These are phyloP conservation scores for Ophiocordyceps camponoti-leonardi DNA, from an alignment of 2,329 filamentous ascomycete species.

Conservation along the genomic window DNA sequence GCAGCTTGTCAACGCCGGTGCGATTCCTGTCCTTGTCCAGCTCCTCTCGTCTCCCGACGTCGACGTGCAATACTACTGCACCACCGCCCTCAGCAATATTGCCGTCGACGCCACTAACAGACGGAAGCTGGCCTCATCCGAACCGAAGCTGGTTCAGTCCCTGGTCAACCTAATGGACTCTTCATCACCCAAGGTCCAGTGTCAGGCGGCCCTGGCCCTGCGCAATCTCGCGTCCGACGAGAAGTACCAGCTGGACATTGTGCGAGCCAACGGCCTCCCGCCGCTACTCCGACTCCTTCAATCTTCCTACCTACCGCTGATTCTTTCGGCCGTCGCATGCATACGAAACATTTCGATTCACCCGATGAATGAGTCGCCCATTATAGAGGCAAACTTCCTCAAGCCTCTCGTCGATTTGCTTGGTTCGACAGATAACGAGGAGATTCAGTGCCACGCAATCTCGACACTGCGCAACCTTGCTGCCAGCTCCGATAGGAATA, in stretches of 20 bases:
- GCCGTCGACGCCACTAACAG: constrained; percentile 86
- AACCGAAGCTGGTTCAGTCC: constrained; percentile 81
- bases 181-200: constrained; percentile 92
- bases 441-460: constrained; percentile 97
- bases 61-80: constrained; percentile 98
- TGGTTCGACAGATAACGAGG: constrained; percentile 91
- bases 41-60: constrained; percentile 85
- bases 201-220: constrained; percentile 84
- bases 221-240: constrained; percentile 94
- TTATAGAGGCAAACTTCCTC: constrained; percentile 93
- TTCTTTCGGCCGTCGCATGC: constrained; percentile 90
- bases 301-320: constrained; percentile 88
- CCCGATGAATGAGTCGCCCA: constrained; percentile 91
- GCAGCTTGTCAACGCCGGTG: constrained; percentile 89
- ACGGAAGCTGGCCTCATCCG: constrained; percentile 77
- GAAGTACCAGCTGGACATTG: constrained; percentile 96
- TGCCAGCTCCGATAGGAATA: constrained; percentile 93
- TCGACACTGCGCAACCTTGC: constrained; percentile 91
- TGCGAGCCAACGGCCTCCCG: constrained; percentile 68
- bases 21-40: constrained; percentile 94
- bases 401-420: constrained; percentile 86
- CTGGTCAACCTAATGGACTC: constrained; percentile 95
- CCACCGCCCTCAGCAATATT: constrained; percentile 95
- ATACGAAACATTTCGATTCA: constrained; percentile 99
- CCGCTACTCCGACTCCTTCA: constrained; percentile 80